Evolutionary conservation across 2,329 filamentous ascomycete species (phyloP), one percentile per base, ranked within the genome.

Genomic region (Nigrospora oryzae): DNA sequence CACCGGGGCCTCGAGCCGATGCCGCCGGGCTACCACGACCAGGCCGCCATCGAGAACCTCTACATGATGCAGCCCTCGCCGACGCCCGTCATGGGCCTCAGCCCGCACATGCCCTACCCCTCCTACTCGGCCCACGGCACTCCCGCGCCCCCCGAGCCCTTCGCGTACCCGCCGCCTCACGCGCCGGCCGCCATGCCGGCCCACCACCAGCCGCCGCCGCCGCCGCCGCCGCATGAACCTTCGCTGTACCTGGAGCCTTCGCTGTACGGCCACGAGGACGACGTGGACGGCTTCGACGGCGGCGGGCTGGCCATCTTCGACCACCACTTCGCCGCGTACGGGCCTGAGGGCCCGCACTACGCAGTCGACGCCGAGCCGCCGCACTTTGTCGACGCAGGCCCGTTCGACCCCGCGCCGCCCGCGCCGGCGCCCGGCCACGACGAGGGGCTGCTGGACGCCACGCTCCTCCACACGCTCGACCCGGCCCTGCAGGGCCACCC

Each of bases 141-240:
- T 19, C 40, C 39, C 16, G 39, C 35, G 19, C 33, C 32, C 19
- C 32, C 33, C 17, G 33, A 33, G 11, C 19, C 32, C 19, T 36
- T 35, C 40, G 32, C 35, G 32, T 42, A 36, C 40, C 40, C 40
- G n/a, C 40, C 33, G 17, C 40, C 40, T 2, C 40, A 42, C 23
- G 32, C 19, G 3, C 16, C 19, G 11, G 19, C 34, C n/a, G 11
- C 28, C 5, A 17, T 34, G 4, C 40, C 40, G 4, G n/a, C 23
- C 32, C 19, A 36, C 16, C 40, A 42, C 33, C 40, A 42, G 11
- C 32, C 30, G 3, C 35, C 23, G 32, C 35, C 40, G 33, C 15
- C 32, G 8, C 32, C 32, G 17, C 19, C 32, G 33, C 33, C 32
- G 1, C 33, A 42, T 2, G 19, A 33, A 8, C 36, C 40, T 12